Evolutionary conservation across 345 rosid species (phyloP).

Genomic region (Camelina laxa): DNA sequence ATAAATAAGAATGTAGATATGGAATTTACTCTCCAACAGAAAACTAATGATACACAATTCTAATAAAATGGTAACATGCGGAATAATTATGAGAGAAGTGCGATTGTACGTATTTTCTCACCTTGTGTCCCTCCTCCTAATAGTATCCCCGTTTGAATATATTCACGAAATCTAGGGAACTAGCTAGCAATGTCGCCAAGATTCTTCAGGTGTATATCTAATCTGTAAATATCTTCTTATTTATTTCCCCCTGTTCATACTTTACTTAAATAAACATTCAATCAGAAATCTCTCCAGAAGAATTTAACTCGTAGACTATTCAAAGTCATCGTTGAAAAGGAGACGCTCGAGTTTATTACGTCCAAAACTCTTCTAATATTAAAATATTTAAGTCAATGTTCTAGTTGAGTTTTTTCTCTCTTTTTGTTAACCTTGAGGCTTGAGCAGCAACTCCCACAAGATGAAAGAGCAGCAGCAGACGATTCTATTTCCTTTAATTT

Average conservation of each 20-base stretch:
- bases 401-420: not conserved
- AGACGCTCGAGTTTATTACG: conserved; percentile 29
- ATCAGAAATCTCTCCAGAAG: not conserved
- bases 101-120: conserved; percentile 56
- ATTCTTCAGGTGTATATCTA: conserved; percentile 56
- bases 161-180: conserved; percentile 39
- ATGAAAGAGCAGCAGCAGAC: conserved; percentile 19
- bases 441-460: conserved; percentile 29
- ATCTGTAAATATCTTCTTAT: not conserved
- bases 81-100: too few species aligned
- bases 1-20: too few species aligned
- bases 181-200: conserved; percentile 59
- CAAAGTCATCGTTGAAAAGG: conserved; percentile 20
- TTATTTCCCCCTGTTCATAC: not conserved
- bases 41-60: too few species aligned
- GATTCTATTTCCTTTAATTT: conserved; percentile 28
- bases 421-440: too few species aligned
- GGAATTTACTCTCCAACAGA: too few species aligned
- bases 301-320: not conserved
- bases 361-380: conserved; percentile 20
- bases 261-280: not conserved
- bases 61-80: too few species aligned
- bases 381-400: conserved; percentile 3
- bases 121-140: conserved; percentile 48
- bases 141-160: conserved; percentile 51